Evolutionary conservation across 2,329 filamentous ascomycete species (phyloP).

Genomic region (Fusarium miscanthi): DNA sequence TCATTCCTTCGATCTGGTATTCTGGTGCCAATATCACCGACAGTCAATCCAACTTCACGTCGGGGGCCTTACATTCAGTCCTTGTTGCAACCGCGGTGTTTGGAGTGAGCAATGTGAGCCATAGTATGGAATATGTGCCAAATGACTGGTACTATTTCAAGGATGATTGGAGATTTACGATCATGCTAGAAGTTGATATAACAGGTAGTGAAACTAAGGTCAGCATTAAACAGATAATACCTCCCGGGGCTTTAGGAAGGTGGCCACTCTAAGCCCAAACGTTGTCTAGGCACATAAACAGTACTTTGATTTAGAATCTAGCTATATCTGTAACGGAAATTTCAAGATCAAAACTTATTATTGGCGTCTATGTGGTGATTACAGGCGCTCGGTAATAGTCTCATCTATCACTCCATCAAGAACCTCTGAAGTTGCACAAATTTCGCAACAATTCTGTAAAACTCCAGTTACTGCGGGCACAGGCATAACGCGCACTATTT

Average conservation of each 20-base stretch:
- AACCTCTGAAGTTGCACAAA: fast-evolving
- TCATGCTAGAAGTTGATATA: neutral
- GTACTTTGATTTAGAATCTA: too few relatives aligned
- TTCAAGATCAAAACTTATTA: too few relatives aligned
- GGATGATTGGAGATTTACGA: neutral
- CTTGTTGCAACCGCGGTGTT: slow-evolving; percentile 1
- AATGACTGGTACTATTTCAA: neutral
- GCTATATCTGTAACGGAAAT: too few relatives aligned
- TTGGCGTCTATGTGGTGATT: neutral
- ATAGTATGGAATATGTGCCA: neutral
- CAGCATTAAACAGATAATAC: neutral
- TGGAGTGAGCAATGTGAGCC: neutral
- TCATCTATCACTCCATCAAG: neutral
- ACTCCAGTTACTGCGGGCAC: neutral
- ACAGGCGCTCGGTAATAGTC: too few relatives aligned
- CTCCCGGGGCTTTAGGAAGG: neutral
- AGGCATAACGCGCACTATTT: fast-evolving
- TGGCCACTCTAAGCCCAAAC: fast-evolving
- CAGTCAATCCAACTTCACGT: neutral
- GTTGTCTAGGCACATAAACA: too few relatives aligned
- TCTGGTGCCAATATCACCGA: fast-evolving
- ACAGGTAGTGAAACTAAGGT: neutral
- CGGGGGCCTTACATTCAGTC: neutral
- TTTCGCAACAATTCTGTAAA: fast-evolving
- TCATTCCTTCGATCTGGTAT: slow-evolving; percentile 17